These are phyloP conservation scores for Coemansia sp. DNA, from an alignment of 192 early-diverging fungal genomes.

Conservation along the genomic window DNA sequence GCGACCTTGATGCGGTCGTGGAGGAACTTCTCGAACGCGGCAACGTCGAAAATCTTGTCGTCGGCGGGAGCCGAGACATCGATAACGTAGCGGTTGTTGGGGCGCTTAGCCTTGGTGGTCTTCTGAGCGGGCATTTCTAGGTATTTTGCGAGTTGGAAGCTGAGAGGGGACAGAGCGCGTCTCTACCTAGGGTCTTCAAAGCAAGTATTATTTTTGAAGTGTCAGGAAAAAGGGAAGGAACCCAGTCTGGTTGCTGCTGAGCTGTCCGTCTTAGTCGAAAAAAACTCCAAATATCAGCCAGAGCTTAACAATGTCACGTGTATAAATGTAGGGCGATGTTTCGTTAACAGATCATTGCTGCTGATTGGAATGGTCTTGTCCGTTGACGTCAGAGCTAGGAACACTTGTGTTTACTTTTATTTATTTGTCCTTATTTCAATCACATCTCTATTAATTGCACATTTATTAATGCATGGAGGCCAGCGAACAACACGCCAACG, in stretches of 20 bases:
- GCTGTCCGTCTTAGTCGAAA: not conserved
- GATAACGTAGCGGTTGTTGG: slow-evolving; percentile 83
- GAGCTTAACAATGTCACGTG: too few relatives aligned
- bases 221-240: slow-evolving; percentile 50
- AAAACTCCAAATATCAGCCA: too few relatives aligned
- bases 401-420: not conserved
- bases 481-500: not conserved
- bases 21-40: slow-evolving; percentile 98
- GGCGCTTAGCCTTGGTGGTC: slow-evolving; percentile 62
- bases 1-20: slow-evolving; percentile 98
- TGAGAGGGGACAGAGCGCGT: slow-evolving; percentile 32
- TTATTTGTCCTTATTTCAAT: not conserved
- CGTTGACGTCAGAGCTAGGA: not conserved
- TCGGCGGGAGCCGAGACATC: slow-evolving; percentile 90
- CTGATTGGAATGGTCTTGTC: not conserved
- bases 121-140: slow-evolving; percentile 49
- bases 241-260: not conserved
- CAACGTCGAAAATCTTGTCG: slow-evolving; percentile 97
- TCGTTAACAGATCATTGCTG: not conserved
- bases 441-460: not conserved
- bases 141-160: slow-evolving; percentile 5
- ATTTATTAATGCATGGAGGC: slow-evolving; percentile 1
- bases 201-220: slow-evolving; percentile 19
- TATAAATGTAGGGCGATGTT: too few relatives aligned
- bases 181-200: slow-evolving; percentile 54